Base-by-base conservation (phyloP, 2,329 filamentous ascomycete species). In the Cercospora zeina region DNA sequence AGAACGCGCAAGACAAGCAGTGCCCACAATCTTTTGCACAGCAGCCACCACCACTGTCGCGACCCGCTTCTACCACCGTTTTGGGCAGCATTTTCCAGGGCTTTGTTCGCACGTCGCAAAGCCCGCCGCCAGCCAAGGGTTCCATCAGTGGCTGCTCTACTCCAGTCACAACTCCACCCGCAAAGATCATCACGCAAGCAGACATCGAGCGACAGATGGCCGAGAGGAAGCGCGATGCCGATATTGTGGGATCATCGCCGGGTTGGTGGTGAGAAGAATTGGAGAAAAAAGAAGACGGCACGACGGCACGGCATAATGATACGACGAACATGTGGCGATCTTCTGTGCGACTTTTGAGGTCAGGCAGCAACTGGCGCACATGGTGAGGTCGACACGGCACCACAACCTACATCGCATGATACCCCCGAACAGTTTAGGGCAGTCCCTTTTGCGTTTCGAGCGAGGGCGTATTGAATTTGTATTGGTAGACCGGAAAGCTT, bases 81-180 rank as follows among this genome's bases (percentile, higher is more conserved):
- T 64, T 74, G 2, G 71, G 70, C 59, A 71, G 66, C 62, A 69
- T 73, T 30, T 70, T 70, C 62, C 69, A 72, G 33, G 58, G 64
- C 47, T 60, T 65, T 60, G 61, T 66, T 50, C 59, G 49, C 63
- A 16, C 62, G 58, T 27, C 45, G 49, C 61, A 55, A 53, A 59
- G 42, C 36, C 58, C 58, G 39, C 56, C 21, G 36, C 47, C 55
- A 27, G 36, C 45, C 24, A 64, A 59, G 16, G 47, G 42, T 13
- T 34, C 30, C 27, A 42, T 50, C 19, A 67, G 65, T 37, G 66
- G 66, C 19, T 50, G 61, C 33, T 58, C 54, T 11, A 70, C 67
- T 6, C 68, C 68, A 6, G 59, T 55, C 9, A 59, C 58, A 21
- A 66, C 63, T 10, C 66, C 65, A 5, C 65, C 65, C 11, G 62